Base-by-base conservation (phyloP, 495 filamentous ascomycete species). In the Astrothelium macrocarpum region DNA sequence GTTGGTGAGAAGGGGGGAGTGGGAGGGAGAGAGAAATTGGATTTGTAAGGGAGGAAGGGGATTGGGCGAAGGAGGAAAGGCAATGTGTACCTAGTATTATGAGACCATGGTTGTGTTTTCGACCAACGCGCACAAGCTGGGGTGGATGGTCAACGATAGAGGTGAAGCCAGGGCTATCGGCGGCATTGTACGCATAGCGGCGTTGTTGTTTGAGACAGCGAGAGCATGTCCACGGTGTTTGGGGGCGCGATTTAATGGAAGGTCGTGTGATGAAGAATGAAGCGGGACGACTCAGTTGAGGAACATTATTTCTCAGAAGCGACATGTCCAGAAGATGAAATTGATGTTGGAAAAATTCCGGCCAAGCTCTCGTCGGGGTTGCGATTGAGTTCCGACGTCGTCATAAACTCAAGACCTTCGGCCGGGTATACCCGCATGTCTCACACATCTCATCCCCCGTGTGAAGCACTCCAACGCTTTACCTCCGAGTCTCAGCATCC, bases 131-230 rank as follows among this genome's bases (percentile, higher is more conserved):
- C 1, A 96, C 86, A 10, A 95, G 82, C 28, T 80, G 79, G 1
- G 91, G 82, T 2, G 94, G 90, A 67, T 90, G 85, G 77, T 98
- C 94, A 61, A 97, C 81, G 63, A 96, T 84, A 1, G 90, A 93
- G 32, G 83, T 77, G 78, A 92, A 96, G 70, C 75, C 76, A 0
- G 86, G 85, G 70, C 88, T 80, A 70, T 92, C 88, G 69, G 78
- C 87, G 32, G 83, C 76, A 45, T 76, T 71, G 16, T 39, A 34
- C 32, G 29, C 58, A 18, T n/a, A 46, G 1, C 25, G 63, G 7
- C n/a, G 59, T 60, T 23, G 45, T 36, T 23, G 49, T 25, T 39
- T 64, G 45, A 66, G 65, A 63, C 67, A 69, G 23, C 63, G 64
- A 2, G 64, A 42, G 59, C 67, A 69, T 25, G 59, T 67, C 60